Evolutionary conservation across 192 early-diverging fungal species (phyloP).

Genomic region (Podila epicladia): DNA sequence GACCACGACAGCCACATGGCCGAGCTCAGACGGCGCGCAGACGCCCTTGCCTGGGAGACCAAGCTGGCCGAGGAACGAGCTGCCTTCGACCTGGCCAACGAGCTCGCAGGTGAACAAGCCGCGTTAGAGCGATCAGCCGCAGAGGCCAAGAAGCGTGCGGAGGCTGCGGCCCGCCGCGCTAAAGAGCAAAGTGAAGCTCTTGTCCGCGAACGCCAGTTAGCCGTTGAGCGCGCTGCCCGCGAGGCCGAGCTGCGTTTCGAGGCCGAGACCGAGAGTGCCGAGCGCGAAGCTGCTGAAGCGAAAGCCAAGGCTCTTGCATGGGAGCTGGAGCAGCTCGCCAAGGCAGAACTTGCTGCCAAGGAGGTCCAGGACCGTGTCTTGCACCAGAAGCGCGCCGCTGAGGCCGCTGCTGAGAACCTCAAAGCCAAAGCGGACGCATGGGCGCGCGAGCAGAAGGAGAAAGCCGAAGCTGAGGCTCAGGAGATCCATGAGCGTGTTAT

Average conservation of each 20-base stretch:
- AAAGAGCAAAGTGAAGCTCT: constrained; percentile 22
- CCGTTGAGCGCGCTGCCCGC: constrained; percentile 26
- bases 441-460: constrained; percentile 33
- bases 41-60: constrained; percentile 40
- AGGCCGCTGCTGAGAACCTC: constrained; percentile 11
- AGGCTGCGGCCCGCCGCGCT: constrained; percentile 34
- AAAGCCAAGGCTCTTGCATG: constrained; percentile 30
- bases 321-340: constrained; percentile 22
- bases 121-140: constrained; percentile 22
- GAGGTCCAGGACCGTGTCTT: constrained; percentile 24
- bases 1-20: constrained; percentile 22
- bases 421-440: constrained; percentile 27
- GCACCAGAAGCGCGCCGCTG: constrained; percentile 20
- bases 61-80: constrained; percentile 33
- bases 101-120: constrained; percentile 16
- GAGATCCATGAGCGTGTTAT: constrained; percentile 26
- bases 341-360: constrained; percentile 30
- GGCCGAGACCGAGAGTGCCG: constrained; percentile 17
- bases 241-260: constrained; percentile 30
- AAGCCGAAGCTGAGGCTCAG: constrained; percentile 14
- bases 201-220: constrained; percentile 28
- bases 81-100: constrained; percentile 28
- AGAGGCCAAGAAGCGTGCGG: constrained; percentile 15
- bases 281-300: constrained; percentile 19
- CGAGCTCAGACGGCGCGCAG: constrained; percentile 24